phyloP scores from a whole-genome alignment of 768 basidiomycete genomes.

The Chalciporus piperatus region DNA sequence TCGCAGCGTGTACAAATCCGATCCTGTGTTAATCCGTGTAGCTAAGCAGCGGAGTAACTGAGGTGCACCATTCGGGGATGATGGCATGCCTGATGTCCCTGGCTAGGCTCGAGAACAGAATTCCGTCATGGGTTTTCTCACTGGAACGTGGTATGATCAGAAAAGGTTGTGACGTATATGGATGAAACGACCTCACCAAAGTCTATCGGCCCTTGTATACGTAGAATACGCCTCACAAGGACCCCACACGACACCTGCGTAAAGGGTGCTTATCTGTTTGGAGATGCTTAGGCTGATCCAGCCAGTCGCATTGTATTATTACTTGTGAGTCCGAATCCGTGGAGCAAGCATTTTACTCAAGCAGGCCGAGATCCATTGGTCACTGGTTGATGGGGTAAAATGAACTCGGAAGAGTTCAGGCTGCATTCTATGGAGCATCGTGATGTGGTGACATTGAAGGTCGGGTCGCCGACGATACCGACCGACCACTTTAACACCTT shows the following conservation, averaged over 20 bases:
- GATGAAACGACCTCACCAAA: background rate
- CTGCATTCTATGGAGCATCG: background rate
- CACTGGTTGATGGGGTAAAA: too few species aligned
- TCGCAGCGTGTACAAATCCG: slow-evolving; percentile 13
- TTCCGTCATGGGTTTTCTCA: background rate
- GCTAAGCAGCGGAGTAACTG: slow-evolving; percentile 3
- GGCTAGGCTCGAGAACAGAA: background rate
- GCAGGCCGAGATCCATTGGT: too few species aligned
- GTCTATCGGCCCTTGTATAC: background rate
- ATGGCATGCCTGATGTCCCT: slow-evolving; percentile 1
- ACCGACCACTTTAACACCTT: background rate
- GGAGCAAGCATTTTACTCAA: background rate
- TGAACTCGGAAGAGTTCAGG: too few species aligned
- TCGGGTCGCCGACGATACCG: background rate
- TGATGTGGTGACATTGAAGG: background rate
- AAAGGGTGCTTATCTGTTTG: background rate
- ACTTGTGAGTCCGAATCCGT: background rate
- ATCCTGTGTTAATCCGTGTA: slow-evolving; percentile 7
- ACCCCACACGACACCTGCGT: background rate
- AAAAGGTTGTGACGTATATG: slow-evolving; percentile 6
- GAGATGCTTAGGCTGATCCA: too few species aligned
- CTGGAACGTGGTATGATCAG: too few species aligned
- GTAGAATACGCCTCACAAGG: background rate
- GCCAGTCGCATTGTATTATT: too few species aligned
- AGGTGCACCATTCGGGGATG: background rate